Conservation (phyloP, 345 rosid species). For the Trapa bicornis region DNA sequence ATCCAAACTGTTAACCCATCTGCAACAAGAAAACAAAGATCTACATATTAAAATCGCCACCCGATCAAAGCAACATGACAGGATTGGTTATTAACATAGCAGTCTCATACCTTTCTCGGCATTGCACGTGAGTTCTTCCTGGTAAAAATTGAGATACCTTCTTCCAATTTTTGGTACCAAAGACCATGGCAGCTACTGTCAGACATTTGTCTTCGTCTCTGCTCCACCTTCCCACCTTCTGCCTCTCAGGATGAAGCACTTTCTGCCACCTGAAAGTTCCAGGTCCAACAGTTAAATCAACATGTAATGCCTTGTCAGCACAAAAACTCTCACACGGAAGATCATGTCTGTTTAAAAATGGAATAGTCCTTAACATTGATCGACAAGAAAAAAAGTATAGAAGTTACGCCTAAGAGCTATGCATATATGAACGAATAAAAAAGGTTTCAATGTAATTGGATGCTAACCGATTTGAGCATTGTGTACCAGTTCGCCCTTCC, state of each 20-base stretch:
- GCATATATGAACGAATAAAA: background rate
- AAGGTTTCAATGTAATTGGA: background rate
- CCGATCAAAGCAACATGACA: slow-evolving; percentile 7
- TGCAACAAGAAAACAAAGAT: slow-evolving; percentile 15
- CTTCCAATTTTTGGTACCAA: slow-evolving; percentile 71
- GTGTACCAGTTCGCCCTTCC: slow-evolving; percentile 67
- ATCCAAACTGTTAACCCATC: slow-evolving; percentile 76
- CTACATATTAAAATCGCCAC: slow-evolving; percentile 3
- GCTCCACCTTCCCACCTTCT: slow-evolving; percentile 50
- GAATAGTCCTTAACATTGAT: background rate
- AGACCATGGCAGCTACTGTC: slow-evolving; percentile 68
- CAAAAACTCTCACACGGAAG: background rate
- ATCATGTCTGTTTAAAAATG: background rate
- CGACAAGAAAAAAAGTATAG: background rate
- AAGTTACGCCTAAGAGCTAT: background rate
- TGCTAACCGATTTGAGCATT: slow-evolving; percentile 84
- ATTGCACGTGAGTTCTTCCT: slow-evolving; percentile 64
- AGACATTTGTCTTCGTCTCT: slow-evolving; percentile 56
- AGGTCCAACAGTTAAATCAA: slow-evolving; percentile 2
- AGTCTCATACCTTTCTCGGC: slow-evolving; percentile 61
- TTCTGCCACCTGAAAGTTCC: slow-evolving; percentile 60
- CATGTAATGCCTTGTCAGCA: background rate
- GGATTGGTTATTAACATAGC: slow-evolving; percentile 1
- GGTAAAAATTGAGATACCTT: slow-evolving; percentile 74
- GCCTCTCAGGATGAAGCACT: slow-evolving; percentile 48